Percentiles rank a stretch among this genome's conserved stretches.
Conservation (phyloP, 1,284 basidiomycete species). For the Ustilago trichophora region DNA sequence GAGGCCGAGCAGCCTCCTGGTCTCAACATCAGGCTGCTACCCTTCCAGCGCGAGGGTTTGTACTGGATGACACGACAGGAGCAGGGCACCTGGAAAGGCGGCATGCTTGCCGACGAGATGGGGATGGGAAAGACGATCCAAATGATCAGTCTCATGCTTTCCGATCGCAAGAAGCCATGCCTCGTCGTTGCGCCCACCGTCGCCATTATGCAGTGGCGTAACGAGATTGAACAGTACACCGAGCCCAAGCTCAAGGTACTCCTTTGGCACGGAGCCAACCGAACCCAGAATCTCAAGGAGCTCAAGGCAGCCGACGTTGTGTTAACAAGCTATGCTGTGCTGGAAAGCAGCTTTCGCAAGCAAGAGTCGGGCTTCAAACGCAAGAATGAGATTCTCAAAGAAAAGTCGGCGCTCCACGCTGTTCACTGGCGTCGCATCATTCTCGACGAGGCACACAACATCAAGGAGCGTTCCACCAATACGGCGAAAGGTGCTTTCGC, state of each 20-base stretch:
- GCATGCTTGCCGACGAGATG: constrained; percentile 88
- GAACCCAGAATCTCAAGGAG: constrained; percentile 73
- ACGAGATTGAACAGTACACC: constrained; percentile 79
- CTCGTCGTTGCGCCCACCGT: constrained; percentile 90
- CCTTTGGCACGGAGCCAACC: constrained; percentile 85
- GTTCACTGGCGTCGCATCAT: constrained; percentile 84
- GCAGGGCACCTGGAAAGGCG: constrained; percentile 84
- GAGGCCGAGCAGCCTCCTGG: constrained; percentile 75
- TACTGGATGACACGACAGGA: constrained; percentile 98
- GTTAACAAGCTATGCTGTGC: constrained; percentile 72
- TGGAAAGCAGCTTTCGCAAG: constrained; percentile 92
- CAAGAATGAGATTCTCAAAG: constrained; percentile 84
- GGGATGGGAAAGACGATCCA: constrained; percentile 99
- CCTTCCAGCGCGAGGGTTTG: constrained; percentile 87
- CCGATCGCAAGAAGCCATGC: constrained; percentile 80
- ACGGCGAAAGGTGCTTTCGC: constrained; percentile 96
- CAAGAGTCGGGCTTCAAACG: constrained; percentile 91
- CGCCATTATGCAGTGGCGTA: constrained; percentile 98
- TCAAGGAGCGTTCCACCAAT: constrained; percentile 84
- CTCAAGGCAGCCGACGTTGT: constrained; percentile 87
- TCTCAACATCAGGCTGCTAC: constrained; percentile 72
- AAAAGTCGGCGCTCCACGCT: constrained; percentile 84
- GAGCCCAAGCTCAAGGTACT: constrained; percentile 72
- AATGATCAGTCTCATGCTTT: constrained; percentile 88
- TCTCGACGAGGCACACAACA: constrained; percentile 97